A percentile compares a stretch with the other conserved stretches of the same genome.
Conservation (phyloP, 1,139 yeast species). For the Sugiyamaella pinicola region DNA sequence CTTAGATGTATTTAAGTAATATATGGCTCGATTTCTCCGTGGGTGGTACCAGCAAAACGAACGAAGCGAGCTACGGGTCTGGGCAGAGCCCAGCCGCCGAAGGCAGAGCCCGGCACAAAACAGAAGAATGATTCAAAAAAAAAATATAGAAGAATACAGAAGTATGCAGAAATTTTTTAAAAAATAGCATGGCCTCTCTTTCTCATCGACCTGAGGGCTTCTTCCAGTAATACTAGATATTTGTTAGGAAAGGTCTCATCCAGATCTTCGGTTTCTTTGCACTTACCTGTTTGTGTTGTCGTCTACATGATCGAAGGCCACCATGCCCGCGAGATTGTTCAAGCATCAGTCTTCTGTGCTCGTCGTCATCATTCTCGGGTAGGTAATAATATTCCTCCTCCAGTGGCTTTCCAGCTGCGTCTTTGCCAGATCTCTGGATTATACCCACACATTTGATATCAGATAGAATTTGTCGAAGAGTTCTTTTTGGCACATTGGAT, state of each 20-base stretch:
- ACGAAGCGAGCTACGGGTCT: conserved; percentile 9
- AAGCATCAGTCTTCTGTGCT: conserved; percentile 67
- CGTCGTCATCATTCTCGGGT: conserved; percentile 77
- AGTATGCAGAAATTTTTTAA: conserved; percentile 2
- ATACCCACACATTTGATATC: conserved; percentile 70
- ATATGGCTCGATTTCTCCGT: neutral
- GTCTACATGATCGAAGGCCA: conserved; percentile 82
- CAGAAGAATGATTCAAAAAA: neutral
- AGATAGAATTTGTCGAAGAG: conserved; percentile 48
- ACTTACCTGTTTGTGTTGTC: conserved; percentile 75
- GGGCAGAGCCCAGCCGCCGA: conserved; percentile 10
- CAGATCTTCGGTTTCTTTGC: conserved; percentile 36
- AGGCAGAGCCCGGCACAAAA: neutral
- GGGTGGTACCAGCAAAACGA: neutral
- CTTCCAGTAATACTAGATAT: conserved; percentile 36
- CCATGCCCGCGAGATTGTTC: conserved; percentile 73
- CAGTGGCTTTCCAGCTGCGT: conserved; percentile 92
- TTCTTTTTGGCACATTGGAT: conserved; percentile 34
- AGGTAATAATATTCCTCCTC: conserved; percentile 93
- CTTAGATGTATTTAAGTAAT: neutral
- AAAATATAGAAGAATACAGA: neutral
- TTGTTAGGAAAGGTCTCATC: conserved; percentile 20
- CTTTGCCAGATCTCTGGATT: conserved; percentile 85
- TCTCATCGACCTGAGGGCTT: conserved; percentile 32
- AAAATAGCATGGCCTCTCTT: neutral